Evolutionary conservation across 1,139 yeast genomes (phyloP).

Genomic region (Saccharomycopsis crataegensis): DNA sequence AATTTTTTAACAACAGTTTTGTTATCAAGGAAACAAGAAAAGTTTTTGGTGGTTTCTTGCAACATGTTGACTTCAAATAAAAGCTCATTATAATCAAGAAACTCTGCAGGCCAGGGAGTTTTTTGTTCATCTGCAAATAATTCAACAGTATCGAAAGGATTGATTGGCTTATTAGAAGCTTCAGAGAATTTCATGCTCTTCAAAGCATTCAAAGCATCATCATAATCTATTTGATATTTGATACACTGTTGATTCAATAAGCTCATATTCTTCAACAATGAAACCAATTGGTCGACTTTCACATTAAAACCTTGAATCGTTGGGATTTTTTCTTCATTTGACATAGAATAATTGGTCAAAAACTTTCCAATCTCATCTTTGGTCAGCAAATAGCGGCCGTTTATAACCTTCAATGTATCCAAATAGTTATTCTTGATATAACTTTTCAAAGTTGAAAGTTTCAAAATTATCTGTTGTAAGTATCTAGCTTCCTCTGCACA

Average conservation of each 20-base stretch:
- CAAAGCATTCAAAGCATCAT: background rate
- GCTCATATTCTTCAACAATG: slow-evolving; percentile 8
- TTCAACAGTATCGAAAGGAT: background rate
- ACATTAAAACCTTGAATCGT: background rate
- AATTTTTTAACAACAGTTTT: background rate
- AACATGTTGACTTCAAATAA: slow-evolving; percentile 4
- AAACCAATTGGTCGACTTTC: background rate
- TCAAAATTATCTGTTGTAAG: slow-evolving; percentile 3
- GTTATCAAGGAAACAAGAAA: background rate
- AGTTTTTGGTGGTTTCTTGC: slow-evolving; percentile 2
- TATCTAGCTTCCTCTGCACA: slow-evolving; percentile 10
- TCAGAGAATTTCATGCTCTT: background rate
- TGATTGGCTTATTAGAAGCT: background rate
- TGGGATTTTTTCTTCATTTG: background rate
- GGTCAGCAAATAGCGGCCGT: background rate
- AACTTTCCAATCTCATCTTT: background rate
- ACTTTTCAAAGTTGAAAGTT: slow-evolving; percentile 7
- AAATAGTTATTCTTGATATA: slow-evolving; percentile 8
- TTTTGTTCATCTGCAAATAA: background rate
- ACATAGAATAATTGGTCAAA: background rate
- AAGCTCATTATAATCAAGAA: slow-evolving; percentile 10
- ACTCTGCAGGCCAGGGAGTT: background rate
- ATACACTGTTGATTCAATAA: slow-evolving; percentile 5
- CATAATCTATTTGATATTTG: slow-evolving; percentile 1
- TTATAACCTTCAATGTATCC: slow-evolving; percentile 13